phyloP scores from a whole-genome alignment of 768 basidiomycete genomes.

The Pisolithus orientalis region DNA sequence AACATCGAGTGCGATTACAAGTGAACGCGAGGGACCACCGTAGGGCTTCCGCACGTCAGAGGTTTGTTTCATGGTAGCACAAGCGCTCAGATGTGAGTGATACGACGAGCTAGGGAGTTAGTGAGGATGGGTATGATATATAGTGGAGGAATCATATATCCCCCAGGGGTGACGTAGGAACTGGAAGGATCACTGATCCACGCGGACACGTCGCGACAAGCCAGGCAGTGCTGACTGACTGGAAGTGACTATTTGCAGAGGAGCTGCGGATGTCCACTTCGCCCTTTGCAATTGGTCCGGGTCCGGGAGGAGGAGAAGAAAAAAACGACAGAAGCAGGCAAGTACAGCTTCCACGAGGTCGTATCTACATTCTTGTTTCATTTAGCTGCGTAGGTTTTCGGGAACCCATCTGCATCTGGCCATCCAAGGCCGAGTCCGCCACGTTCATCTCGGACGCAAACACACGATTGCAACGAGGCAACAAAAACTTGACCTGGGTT shows the following conservation, averaged over 20 bases:
- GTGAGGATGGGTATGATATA: not conserved
- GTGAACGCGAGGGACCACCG: constrained; percentile 51
- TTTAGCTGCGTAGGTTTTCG: not conserved
- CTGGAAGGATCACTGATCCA: constrained; percentile 5
- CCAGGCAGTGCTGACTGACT: not conserved
- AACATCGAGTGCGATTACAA: constrained; percentile 76
- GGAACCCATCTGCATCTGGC: not conserved
- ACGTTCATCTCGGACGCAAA: constrained; percentile 1
- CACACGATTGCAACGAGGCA: constrained; percentile 14
- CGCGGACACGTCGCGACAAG: constrained; percentile 1
- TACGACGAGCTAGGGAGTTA: not conserved
- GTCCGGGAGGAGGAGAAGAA: not conserved
- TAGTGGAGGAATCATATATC: constrained; percentile 8
- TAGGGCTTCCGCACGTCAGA: constrained; percentile 71
- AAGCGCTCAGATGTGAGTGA: constrained; percentile 5
- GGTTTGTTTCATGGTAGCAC: constrained; percentile 41
- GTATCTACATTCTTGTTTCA: no score
- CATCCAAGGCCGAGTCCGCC: not conserved
- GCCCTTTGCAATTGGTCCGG: not conserved
- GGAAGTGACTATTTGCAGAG: not conserved
- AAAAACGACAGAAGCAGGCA: not conserved
- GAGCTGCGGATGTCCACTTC: not conserved
- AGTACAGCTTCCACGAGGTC: no score
- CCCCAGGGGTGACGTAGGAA: constrained; percentile 4
- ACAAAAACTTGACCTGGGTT: constrained; percentile 2